phyloP scores from a whole-genome alignment of 1,139 yeast species.

The Yamadazyma aaseri region DNA sequence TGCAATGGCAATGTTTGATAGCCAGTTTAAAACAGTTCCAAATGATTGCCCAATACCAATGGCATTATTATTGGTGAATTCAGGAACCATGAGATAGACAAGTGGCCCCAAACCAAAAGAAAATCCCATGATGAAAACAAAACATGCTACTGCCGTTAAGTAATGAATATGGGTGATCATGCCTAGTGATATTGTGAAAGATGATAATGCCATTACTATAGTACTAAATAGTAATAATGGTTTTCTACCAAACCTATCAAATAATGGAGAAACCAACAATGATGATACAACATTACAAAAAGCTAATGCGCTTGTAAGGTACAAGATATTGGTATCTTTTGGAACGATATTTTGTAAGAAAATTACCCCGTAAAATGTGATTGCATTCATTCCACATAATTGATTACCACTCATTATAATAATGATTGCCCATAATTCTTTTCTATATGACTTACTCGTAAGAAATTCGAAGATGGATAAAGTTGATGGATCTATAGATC shows the following conservation, averaged over 20 bases:
- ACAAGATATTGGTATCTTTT: conserved; percentile 23
- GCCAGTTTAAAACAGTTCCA: conserved; percentile 86
- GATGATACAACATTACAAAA: conserved; percentile 31
- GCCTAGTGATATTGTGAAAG: conserved; percentile 64
- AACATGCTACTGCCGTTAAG: conserved; percentile 60
- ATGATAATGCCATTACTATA: conserved; percentile 58
- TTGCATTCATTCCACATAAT: conserved; percentile 42
- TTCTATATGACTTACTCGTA: conserved; percentile 19
- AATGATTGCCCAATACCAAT: conserved; percentile 82
- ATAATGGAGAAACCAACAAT: conserved; percentile 30
- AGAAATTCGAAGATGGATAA: conserved; percentile 26
- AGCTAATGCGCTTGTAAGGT: conserved; percentile 31
- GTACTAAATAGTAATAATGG: conserved; percentile 64
- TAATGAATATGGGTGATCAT: conserved; percentile 44
- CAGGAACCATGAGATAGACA: conserved; percentile 81
- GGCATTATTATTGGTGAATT: conserved; percentile 71
- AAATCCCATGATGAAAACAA: conserved; percentile 70
- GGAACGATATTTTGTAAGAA: conserved; percentile 27
- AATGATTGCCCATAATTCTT: conserved; percentile 29
- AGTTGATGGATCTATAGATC: conserved; percentile 30
- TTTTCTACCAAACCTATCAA: conserved; percentile 61
- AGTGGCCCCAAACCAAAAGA: conserved; percentile 91
- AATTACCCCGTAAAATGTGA: conserved; percentile 40
- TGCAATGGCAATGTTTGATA: conserved; percentile 77
- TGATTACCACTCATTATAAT: conserved; percentile 41